Evolutionary conservation across 371 early-diverging fungal genomes (phyloP), one percentile per base, ranked within the genome.

Genomic region (Mortierella sp.): DNA sequence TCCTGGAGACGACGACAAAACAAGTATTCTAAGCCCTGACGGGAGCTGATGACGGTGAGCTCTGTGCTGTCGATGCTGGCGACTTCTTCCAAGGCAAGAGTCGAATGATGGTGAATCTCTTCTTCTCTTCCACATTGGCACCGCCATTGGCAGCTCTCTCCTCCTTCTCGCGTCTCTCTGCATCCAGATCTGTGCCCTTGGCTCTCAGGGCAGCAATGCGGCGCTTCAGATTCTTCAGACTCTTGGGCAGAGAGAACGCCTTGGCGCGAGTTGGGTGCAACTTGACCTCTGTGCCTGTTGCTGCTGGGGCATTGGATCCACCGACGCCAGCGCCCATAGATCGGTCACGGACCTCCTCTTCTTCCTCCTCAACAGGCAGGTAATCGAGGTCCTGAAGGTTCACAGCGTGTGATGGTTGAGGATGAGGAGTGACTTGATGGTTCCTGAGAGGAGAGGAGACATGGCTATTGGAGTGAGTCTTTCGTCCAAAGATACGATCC

Each of bases 231-330:
- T 76, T 76, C 53, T 47, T 34, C 34, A 76, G 48, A 54, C 67
- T 67, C 68, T 76, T 76, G 52, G 76, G 76, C 29, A 76, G 51
- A 0, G 76, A 52, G 46, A 76, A 76, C 0, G 69, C 64, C 60
- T 68, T 76, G 50, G 76, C 64, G 12, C 76, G 76, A 12, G 76
- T 76, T n/a, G 76, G 76, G 43, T 76, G 76, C 52, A 76, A 24
- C 55, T 76, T 76, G 51, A 76, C 76, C 24, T 76, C 65, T 27
- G 65, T 76, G 34, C 69, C 62, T 28, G 69, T 43, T 10, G 54
- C 55, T 7, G 54, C 27, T 16, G 31, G 60, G 27, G 50, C 44
- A n/a, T 40, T n/a, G 6, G 21, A 12, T 34, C 31, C 57, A 14
- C 57, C 66, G 8, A 55, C 59, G 9, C 56, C 60, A 24, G 63